These are phyloP conservation scores for Zasmidium citrigriseum DNA, from an alignment of 2,329 filamentous ascomycete genomes.

Conservation along the genomic window DNA sequence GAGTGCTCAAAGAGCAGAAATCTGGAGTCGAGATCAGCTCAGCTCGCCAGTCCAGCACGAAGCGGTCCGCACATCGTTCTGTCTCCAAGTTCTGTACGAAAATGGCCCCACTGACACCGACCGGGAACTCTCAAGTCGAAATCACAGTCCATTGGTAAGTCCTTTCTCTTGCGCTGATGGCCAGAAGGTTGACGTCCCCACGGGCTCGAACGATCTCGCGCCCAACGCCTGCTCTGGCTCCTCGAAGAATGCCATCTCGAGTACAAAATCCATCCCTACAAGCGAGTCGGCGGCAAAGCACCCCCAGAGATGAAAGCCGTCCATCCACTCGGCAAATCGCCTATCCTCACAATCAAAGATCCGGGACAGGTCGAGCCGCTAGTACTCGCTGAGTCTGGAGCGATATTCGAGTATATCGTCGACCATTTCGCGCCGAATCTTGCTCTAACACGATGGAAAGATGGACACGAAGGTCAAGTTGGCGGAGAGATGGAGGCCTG, in stretches of 20 bases:
- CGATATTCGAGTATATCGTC: background rate
- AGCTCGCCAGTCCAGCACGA: no score
- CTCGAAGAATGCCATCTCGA: background rate
- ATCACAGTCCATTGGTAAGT: no score
- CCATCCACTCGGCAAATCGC: background rate
- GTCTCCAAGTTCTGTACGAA: no score
- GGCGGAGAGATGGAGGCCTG: background rate
- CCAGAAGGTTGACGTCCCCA: no score
- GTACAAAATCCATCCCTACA: background rate
- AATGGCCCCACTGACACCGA: no score
- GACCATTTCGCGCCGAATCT: background rate
- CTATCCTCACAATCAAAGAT: background rate
- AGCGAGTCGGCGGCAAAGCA: background rate
- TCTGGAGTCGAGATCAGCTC: no score
- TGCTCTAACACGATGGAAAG: background rate
- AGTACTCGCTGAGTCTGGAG: background rate
- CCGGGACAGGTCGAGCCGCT: background rate
- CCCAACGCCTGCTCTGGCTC: background rate
- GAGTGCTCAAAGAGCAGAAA: no score
- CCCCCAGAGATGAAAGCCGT: background rate
- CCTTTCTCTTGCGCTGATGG: no score
- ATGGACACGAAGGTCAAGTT: background rate
- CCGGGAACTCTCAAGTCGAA: no score
- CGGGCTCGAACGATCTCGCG: background rate
- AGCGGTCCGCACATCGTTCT: no score